These are phyloP conservation scores for Acer yangbiense DNA, from an alignment of 345 rosid species.

Conservation along the genomic window DNA sequence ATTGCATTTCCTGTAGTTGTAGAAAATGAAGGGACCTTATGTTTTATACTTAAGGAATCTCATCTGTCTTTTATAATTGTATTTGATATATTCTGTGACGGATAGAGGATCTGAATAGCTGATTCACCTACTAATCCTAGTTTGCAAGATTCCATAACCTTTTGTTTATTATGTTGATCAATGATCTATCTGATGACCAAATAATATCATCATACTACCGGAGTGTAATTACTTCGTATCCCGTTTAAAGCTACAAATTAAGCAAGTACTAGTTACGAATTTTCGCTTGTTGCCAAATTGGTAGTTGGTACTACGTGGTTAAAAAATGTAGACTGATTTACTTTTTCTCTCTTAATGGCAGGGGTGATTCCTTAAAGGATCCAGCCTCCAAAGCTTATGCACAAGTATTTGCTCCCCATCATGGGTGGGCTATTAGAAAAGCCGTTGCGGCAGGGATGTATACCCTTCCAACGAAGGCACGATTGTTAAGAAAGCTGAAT, in stretches of 20 bases:
- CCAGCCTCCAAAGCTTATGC: constrained; percentile 91
- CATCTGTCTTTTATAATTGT: not conserved
- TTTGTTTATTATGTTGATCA: not conserved
- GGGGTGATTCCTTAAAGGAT: constrained; percentile 77
- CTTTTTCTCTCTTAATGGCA: constrained; percentile 29
- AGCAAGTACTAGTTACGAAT: not conserved
- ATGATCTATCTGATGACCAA: not conserved
- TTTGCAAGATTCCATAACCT: not conserved
- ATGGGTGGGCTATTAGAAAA: constrained; percentile 91
- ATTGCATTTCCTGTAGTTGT: not conserved
- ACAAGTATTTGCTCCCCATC: constrained; percentile 92
- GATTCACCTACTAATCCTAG: not conserved
- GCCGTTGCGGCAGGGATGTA: constrained; percentile 96
- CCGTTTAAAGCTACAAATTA: not conserved
- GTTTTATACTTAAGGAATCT: not conserved
- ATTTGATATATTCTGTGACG: not conserved
- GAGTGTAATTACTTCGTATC: not conserved
- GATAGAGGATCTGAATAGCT: not conserved
- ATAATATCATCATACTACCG: not conserved
- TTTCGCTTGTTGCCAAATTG: constrained; percentile 4
- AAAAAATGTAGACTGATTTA: not conserved
- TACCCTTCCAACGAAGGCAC: constrained; percentile 86
- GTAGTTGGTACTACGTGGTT: constrained; percentile 9
- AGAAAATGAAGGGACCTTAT: too few species aligned
- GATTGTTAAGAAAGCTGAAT: constrained; percentile 70